These are phyloP conservation scores for Didymosphaeria variabile DNA, from an alignment of 2,329 filamentous ascomycete species.

Conservation along the genomic window DNA sequence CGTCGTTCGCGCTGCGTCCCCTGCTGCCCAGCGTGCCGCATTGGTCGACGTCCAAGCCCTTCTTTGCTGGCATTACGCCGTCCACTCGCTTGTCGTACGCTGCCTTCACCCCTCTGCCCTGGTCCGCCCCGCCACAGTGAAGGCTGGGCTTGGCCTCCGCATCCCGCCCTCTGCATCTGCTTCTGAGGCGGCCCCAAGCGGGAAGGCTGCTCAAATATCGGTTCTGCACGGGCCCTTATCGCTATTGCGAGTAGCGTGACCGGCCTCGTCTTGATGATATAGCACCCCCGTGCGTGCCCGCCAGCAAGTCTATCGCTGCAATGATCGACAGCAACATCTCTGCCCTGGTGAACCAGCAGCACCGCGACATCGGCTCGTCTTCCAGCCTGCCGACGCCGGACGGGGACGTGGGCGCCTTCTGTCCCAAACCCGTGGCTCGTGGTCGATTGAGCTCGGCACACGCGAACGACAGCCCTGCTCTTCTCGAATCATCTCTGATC, in stretches of 20 bases:
- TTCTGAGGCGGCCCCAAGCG: neutral
- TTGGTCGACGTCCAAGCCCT: neutral
- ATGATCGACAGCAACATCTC: slow-evolving; percentile 19
- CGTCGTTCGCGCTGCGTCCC: slow-evolving; percentile 1
- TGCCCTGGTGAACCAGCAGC: slow-evolving; percentile 9
- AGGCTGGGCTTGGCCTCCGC: slow-evolving; percentile 6
- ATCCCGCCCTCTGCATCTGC: slow-evolving; percentile 14
- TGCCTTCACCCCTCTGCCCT: slow-evolving; percentile 11
- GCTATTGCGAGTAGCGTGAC: slow-evolving; percentile 8
- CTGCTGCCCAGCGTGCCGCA: neutral
- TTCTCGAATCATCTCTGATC: slow-evolving; percentile 40
- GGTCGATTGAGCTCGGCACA: slow-evolving; percentile 17
- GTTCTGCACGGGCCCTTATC: slow-evolving; percentile 6
- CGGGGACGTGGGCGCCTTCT: slow-evolving; percentile 16
- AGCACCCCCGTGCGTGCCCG: slow-evolving; percentile 2
- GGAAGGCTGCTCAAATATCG: slow-evolving; percentile 1
- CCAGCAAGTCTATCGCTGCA: slow-evolving; percentile 8
- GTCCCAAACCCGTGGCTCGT: slow-evolving; percentile 22
- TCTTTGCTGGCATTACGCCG: neutral
- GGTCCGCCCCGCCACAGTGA: slow-evolving; percentile 16
- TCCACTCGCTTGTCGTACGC: slow-evolving; percentile 14
- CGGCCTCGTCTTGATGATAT: slow-evolving; percentile 12
- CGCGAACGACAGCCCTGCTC: slow-evolving; percentile 24
- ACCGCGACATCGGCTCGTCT: slow-evolving; percentile 17
- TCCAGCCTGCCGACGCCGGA: slow-evolving; percentile 22